A percentile compares a stretch with the other conserved stretches of the same genome.
phyloP scores from a whole-genome alignment of 1,139 yeast species.

The Saccharomyces uvarum region DNA sequence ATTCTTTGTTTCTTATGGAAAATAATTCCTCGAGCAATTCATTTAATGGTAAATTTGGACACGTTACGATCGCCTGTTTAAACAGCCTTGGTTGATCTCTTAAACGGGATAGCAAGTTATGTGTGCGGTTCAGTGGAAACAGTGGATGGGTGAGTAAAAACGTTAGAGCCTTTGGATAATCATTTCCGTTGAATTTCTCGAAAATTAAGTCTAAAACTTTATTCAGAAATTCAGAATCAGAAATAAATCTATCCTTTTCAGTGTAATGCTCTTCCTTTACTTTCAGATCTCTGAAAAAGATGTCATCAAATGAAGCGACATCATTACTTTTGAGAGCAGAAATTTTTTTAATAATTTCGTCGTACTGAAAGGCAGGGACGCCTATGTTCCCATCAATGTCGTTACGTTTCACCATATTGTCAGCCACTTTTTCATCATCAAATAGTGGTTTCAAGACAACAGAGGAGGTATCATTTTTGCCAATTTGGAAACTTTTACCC shows the following conservation, averaged over 20 bases:
- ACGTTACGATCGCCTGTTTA: slow-evolving; percentile 74
- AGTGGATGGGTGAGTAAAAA: slow-evolving; percentile 82
- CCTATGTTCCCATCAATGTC: slow-evolving; percentile 1
- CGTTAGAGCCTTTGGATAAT: slow-evolving; percentile 54
- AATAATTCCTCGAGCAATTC: slow-evolving; percentile 58
- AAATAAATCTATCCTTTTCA: slow-evolving; percentile 57
- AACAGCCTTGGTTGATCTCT: slow-evolving; percentile 51
- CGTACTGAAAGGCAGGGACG: slow-evolving; percentile 23
- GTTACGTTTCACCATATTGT: slow-evolving; percentile 10
- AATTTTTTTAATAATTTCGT: slow-evolving; percentile 23
- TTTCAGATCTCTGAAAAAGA: slow-evolving; percentile 28
- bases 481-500: slow-evolving; percentile 48
- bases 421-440: slow-evolving; percentile 13
- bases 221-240: slow-evolving; percentile 49
- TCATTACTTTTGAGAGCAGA: slow-evolving; percentile 12
- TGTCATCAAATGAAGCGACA: slow-evolving; percentile 23
- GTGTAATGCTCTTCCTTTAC: slow-evolving; percentile 45
- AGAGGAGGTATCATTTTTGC: slow-evolving; percentile 13
- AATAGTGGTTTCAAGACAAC: slow-evolving; percentile 23
- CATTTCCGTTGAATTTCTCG: slow-evolving; percentile 17
- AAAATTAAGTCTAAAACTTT: slow-evolving; percentile 43
- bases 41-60: slow-evolving; percentile 57
- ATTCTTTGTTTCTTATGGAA: slow-evolving; percentile 49
- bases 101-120: slow-evolving; percentile 48
- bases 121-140: slow-evolving; percentile 56